phyloP scores from a whole-genome alignment of 2,329 filamentous ascomycete genomes.

The Basipetospora chlamydospora region DNA sequence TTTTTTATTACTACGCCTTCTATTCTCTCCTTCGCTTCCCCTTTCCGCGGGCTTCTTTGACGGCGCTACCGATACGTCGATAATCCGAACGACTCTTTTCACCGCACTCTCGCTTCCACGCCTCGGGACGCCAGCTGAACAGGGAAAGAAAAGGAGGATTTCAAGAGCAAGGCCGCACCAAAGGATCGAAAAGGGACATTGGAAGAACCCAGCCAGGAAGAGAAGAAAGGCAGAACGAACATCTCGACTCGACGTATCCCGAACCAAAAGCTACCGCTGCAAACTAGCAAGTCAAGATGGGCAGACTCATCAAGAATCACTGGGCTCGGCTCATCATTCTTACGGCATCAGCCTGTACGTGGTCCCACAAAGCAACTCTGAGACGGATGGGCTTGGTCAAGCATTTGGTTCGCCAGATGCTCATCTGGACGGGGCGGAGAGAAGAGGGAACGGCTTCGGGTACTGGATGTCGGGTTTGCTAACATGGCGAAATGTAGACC shows the following conservation, averaged over 20 bases:
- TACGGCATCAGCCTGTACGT: slow-evolving; percentile 63
- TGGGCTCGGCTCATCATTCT: slow-evolving; percentile 91
- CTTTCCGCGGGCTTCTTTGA: slow-evolving; percentile 9
- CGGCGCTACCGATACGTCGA: slow-evolving; percentile 6
- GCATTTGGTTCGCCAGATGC: too few relatives aligned
- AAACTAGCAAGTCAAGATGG: slow-evolving; percentile 45
- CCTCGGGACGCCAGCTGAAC: too few relatives aligned
- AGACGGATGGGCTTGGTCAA: too few relatives aligned
- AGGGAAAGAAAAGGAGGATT: too few relatives aligned
- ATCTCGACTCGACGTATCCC: background rate
- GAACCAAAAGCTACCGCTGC: background rate
- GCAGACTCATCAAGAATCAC: slow-evolving; percentile 98
- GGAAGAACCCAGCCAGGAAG: too few relatives aligned
- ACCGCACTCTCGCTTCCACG: too few relatives aligned
- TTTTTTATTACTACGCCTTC: slow-evolving; percentile 10
- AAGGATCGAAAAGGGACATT: too few relatives aligned
- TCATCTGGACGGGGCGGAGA: too few relatives aligned
- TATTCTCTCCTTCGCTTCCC: slow-evolving; percentile 7
- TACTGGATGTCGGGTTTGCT: background rate
- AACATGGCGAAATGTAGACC: slow-evolving; percentile 40
- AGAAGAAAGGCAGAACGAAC: too few relatives aligned
- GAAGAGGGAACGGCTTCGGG: too few relatives aligned
- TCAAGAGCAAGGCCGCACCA: too few relatives aligned
- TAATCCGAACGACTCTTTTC: background rate
- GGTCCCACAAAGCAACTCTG: background rate